Conservation (phyloP, 1,139 yeast genomes). For the Yamadazyma taylorii region DNA sequence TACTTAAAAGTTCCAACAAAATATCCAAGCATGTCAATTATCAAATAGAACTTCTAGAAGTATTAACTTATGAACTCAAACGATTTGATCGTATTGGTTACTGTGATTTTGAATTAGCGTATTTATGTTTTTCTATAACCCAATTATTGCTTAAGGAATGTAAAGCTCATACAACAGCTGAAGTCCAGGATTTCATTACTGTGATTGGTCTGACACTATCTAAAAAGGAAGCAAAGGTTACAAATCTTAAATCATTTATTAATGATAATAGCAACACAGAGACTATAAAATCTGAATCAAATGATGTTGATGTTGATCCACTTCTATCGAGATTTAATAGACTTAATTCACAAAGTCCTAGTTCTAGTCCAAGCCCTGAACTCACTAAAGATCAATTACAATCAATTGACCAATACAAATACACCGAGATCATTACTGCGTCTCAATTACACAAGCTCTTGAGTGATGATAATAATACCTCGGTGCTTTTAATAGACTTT, state of each 20-base stretch:
- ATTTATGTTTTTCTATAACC: constrained; percentile 25
- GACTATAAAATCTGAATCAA: too few relatives aligned
- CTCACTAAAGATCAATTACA: constrained; percentile 1
- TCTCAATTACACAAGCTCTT: constrained; percentile 23
- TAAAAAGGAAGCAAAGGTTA: constrained; percentile 17
- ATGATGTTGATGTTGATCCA: constrained; percentile 22
- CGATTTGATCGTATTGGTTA: constrained; percentile 27
- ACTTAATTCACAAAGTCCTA: constrained; percentile 10
- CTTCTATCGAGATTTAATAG: constrained; percentile 22
- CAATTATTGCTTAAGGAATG: constrained; percentile 18
- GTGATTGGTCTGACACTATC: constrained; percentile 25
- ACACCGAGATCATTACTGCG: constrained; percentile 27
- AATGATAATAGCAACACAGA: neutral
- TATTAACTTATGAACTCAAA: constrained; percentile 32
- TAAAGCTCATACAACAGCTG: constrained; percentile 13
- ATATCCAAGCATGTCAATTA: constrained; percentile 22
- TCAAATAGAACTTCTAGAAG: constrained; percentile 36
- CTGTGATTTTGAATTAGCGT: constrained; percentile 44
- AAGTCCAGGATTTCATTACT: constrained; percentile 20
- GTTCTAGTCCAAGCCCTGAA: neutral
- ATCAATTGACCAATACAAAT: constrained; percentile 14
- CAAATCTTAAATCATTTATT: constrained; percentile 6
- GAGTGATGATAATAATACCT: constrained; percentile 10
- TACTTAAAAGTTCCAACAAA: constrained; percentile 10
- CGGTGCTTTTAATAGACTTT: constrained; percentile 60